phyloP scores from a whole-genome alignment of 495 filamentous ascomycete species.

The Aspergillus olivimuriae region DNA sequence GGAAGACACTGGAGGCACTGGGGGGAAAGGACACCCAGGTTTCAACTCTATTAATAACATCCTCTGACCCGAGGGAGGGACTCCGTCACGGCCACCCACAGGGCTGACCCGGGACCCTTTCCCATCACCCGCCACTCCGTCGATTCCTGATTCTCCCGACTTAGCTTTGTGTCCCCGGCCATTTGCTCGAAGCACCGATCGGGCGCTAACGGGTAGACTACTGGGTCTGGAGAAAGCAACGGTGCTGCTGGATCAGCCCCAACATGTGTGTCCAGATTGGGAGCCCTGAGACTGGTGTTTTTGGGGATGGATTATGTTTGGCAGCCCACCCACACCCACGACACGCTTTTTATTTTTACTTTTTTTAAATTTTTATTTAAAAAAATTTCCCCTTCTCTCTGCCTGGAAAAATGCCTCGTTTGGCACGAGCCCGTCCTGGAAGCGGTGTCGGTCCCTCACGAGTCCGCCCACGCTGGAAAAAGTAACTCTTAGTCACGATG shows the following conservation, averaged over 20 bases:
- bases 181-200: conserved; percentile 16
- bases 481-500: not conserved
- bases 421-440: too few species aligned
- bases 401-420: too few species aligned
- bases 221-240: conserved; percentile 5
- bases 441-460: too few species aligned
- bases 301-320: too few species aligned
- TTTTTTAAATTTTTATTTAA: too few species aligned
- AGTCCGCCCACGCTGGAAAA: not conserved
- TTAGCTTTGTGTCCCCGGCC: conserved; percentile 5
- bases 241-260: not conserved
- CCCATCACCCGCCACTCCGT: conserved; percentile 18
- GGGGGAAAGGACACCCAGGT: not conserved
- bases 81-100: conserved; percentile 10
- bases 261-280: not conserved
- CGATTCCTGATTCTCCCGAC: conserved; percentile 37
- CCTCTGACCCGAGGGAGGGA: not conserved
- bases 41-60: too few species aligned
- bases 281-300: not conserved
- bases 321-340: too few species aligned
- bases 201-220: conserved; percentile 15
- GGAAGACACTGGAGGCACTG: too few species aligned
- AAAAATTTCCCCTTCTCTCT: too few species aligned
- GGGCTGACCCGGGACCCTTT: conserved; percentile 23
- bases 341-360: too few species aligned